phyloP scores from a whole-genome alignment of 768 basidiomycete genomes.

The Tylopilus sp. region DNA sequence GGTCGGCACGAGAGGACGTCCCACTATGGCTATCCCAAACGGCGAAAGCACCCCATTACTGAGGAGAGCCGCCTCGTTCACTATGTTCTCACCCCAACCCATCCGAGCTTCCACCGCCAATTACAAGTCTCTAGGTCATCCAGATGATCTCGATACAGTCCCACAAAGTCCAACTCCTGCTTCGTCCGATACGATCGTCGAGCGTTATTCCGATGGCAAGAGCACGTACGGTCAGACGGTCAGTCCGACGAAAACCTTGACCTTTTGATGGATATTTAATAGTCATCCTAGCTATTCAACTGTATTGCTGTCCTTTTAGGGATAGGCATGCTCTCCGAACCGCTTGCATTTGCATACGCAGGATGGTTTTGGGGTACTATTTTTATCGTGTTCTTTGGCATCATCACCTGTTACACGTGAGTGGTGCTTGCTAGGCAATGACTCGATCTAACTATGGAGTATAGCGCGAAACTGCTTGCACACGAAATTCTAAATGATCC shows the following conservation, averaged over 20 bases:
- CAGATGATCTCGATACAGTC: neutral
- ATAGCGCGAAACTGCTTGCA: constrained; percentile 84
- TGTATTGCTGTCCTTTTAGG: constrained; percentile 83
- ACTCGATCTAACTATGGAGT: constrained; percentile 4
- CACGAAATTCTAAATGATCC: constrained; percentile 68
- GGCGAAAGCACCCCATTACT: constrained; percentile 40
- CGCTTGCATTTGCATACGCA: constrained; percentile 86
- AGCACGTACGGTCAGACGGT: constrained; percentile 77
- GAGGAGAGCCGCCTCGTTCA: constrained; percentile 37
- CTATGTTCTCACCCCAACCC: constrained; percentile 13
- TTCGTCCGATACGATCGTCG: neutral
- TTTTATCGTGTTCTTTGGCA: constrained; percentile 73
- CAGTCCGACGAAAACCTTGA: constrained; percentile 16
- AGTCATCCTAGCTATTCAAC: constrained; percentile 68
- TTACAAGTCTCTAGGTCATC: neutral
- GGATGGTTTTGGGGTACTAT: constrained; percentile 82
- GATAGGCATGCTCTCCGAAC: constrained; percentile 86
- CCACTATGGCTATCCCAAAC: neutral
- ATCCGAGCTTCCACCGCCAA: neutral
- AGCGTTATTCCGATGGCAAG: constrained; percentile 43
- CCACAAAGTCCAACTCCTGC: constrained; percentile 3
- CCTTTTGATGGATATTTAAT: neutral
- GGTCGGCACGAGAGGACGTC: constrained; percentile 11
- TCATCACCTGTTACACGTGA: constrained; percentile 86
- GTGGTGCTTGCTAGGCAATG: constrained; percentile 26